Percentiles rank a stretch among this genome's conserved stretches.
phyloP scores from a whole-genome alignment of 83 land plant genomes.

The Larix sibirica region DNA sequence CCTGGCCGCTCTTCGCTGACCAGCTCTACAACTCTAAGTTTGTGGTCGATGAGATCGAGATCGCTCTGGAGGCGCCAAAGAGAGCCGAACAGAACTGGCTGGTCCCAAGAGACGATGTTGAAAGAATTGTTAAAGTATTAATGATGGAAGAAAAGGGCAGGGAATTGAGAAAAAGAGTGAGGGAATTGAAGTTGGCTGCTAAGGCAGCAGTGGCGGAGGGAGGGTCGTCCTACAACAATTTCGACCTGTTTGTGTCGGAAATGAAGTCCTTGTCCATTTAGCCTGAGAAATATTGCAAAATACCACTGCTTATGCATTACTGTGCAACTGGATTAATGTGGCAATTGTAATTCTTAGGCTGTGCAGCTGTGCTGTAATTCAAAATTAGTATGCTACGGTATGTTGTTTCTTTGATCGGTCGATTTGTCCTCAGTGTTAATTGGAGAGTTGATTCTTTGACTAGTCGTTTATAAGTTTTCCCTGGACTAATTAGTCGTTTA shows the following conservation, averaged over 20 bases:
- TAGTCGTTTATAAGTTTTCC: too few species aligned
- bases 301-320: too few species aligned
- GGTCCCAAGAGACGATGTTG: constrained; percentile 31
- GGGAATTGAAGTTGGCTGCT: constrained; percentile 14
- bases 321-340: too few species aligned
- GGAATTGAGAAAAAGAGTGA: constrained; percentile 1
- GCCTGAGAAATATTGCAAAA: too few species aligned
- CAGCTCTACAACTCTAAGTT: constrained; percentile 58
- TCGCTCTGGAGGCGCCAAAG: constrained; percentile 25
- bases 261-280: too few species aligned
- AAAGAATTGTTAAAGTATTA: constrained; percentile 27
- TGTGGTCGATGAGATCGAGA: constrained; percentile 35
- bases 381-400: too few species aligned
- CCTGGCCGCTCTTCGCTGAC: constrained; percentile 57
- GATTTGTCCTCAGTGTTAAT: too few species aligned
- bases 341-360: too few species aligned
- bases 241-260: neutral
- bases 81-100: constrained; percentile 17
- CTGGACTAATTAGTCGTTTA: too few species aligned
- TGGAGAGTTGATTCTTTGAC: too few species aligned
- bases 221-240: neutral
- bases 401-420: too few species aligned
- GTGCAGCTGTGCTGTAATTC: too few species aligned
- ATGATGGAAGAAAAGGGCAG: constrained; percentile 6
- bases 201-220: constrained; percentile 9